phyloP scores from a whole-genome alignment of 2,329 filamentous ascomycete species.

The Aspergillus sp. region DNA sequence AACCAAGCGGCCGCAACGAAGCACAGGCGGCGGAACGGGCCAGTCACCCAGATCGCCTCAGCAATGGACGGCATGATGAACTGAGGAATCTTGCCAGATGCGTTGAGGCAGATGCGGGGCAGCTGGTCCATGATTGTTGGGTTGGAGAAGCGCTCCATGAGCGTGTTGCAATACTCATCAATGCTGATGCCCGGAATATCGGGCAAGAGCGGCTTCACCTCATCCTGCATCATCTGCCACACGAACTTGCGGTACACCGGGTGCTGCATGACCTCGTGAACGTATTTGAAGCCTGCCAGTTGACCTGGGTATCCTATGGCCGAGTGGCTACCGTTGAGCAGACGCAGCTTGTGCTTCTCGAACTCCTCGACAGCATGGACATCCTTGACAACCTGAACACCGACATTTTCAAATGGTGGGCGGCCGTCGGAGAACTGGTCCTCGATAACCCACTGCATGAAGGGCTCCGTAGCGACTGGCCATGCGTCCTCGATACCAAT shows the following conservation, averaged over 20 bases:
- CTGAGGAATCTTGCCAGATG: slow-evolving; percentile 47
- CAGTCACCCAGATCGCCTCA: slow-evolving; percentile 38
- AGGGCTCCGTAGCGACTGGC: slow-evolving; percentile 50
- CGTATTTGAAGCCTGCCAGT: slow-evolving; percentile 47
- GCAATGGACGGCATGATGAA: slow-evolving; percentile 35
- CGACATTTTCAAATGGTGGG: slow-evolving; percentile 46
- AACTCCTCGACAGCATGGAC: slow-evolving; percentile 48
- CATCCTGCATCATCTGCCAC: slow-evolving; percentile 49
- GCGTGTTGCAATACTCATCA: slow-evolving; percentile 46
- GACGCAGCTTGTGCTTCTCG: slow-evolving; percentile 50
- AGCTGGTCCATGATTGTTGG: slow-evolving; percentile 50
- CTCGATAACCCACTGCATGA: slow-evolving; percentile 51
- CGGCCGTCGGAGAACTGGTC: slow-evolving; percentile 46
- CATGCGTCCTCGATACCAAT: slow-evolving; percentile 45
- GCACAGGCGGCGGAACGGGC: slow-evolving; percentile 41
- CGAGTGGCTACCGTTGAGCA: slow-evolving; percentile 48
- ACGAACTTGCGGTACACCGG: slow-evolving; percentile 42
- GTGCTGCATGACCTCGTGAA: slow-evolving; percentile 48
- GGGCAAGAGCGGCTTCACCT: slow-evolving; percentile 47
- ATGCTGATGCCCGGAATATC: slow-evolving; percentile 45
- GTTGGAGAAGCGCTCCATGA: slow-evolving; percentile 50
- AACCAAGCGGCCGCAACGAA: slow-evolving; percentile 47
- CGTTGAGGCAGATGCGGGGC: slow-evolving; percentile 45
- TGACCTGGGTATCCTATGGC: slow-evolving; percentile 46
- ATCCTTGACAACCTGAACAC: slow-evolving; percentile 45